Conservation (phyloP, 768 basidiomycete genomes). For the Harrya chromipes region DNA sequence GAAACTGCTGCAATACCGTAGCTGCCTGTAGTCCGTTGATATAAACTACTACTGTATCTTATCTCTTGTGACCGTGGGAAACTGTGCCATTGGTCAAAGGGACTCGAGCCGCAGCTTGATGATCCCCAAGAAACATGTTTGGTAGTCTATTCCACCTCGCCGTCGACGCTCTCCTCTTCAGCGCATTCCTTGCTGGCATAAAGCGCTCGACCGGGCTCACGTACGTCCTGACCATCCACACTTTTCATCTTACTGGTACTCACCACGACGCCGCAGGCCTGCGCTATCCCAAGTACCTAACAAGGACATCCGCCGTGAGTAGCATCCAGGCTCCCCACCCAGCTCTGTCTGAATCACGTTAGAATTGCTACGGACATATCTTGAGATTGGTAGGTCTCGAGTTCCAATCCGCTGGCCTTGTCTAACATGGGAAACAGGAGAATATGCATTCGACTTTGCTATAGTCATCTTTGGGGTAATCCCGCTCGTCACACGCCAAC, state of each 20-base stretch:
- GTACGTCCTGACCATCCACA: conserved; percentile 42
- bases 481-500: not conserved
- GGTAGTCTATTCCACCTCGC: conserved; percentile 55
- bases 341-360: conserved; percentile 1
- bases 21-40: conserved; percentile 10
- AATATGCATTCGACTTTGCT: conserved; percentile 85
- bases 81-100: too few species aligned
- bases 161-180: conserved; percentile 75
- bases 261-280: conserved; percentile 44
- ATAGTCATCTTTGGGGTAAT: conserved; percentile 77
- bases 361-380: conserved; percentile 75
- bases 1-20: conserved; percentile 30
- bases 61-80: conserved; percentile 18
- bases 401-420: not conserved
- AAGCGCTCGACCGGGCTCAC: conserved; percentile 82
- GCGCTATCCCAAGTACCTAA: conserved; percentile 75
- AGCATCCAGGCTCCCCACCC: not conserved
- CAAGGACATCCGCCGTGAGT: conserved; percentile 85
- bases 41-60: not conserved
- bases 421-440: conserved; percentile 45
- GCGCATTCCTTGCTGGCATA: conserved; percentile 81
- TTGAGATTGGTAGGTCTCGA: conserved; percentile 66
- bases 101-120: too few species aligned
- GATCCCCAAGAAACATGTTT: conserved; percentile 19
- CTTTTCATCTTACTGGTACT: not conserved